These are phyloP conservation scores for Prototheca wickerhamii DNA, from an alignment of 163 green algal genomes.

Conservation along the genomic window DNA sequence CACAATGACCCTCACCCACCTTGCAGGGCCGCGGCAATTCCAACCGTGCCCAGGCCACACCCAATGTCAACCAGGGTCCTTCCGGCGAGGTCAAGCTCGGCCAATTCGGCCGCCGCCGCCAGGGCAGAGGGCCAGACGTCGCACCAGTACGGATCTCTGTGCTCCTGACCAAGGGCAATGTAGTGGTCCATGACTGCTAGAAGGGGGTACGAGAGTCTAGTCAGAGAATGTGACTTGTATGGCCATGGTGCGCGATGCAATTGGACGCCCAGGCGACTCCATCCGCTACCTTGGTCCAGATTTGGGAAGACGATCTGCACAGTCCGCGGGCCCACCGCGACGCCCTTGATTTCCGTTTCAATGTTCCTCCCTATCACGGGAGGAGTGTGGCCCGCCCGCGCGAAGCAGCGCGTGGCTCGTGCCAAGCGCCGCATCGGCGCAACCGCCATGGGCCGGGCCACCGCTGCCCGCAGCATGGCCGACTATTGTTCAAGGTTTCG, in stretches of 20 bases:
- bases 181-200: slow-evolving; percentile 71
- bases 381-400: not conserved
- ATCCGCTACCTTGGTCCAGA: too few relatives aligned
- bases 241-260: not conserved
- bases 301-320: not conserved
- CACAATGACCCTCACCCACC: slow-evolving; percentile 20
- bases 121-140: slow-evolving; percentile 72
- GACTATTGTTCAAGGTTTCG: too few relatives aligned
- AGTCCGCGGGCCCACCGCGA: not conserved
- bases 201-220: not conserved
- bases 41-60: slow-evolving; percentile 61
- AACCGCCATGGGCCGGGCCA: too few relatives aligned
- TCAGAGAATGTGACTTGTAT: not conserved
- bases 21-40: slow-evolving; percentile 61
- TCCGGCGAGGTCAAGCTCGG: slow-evolving; percentile 47
- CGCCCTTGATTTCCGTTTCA: not conserved
- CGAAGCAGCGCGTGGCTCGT: not conserved
- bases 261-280: not conserved
- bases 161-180: slow-evolving; percentile 31
- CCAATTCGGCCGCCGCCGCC: slow-evolving; percentile 58
- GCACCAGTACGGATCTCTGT: slow-evolving; percentile 68
- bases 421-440: too few relatives aligned
- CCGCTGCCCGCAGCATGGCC: too few relatives aligned
- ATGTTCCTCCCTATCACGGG: not conserved
- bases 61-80: slow-evolving; percentile 67